Evolutionary conservation across 2,329 filamentous ascomycete genomes (phyloP).

Genomic region (Pseudogymnoascus verrucosus): DNA sequence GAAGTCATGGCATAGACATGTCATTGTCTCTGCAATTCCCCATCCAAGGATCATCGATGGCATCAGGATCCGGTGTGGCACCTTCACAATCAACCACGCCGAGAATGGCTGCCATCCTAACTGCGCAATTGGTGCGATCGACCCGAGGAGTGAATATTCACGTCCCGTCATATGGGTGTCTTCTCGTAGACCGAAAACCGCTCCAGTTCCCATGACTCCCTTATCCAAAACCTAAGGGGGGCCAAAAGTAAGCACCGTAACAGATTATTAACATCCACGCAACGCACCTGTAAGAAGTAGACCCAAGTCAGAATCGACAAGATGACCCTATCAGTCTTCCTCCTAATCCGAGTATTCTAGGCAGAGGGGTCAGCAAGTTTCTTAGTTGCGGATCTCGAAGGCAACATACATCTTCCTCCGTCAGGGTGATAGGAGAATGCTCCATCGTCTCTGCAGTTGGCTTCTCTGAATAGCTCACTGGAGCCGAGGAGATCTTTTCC

Average conservation of each 20-base stretch:
- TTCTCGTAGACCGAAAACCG: constrained; percentile 41
- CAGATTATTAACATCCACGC: constrained; percentile 24
- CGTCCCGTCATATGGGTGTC: constrained; percentile 40
- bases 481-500: neutral
- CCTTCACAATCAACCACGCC: constrained; percentile 43
- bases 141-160: constrained; percentile 52
- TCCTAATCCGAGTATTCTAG: constrained; percentile 13
- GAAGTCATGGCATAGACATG: constrained; percentile 28
- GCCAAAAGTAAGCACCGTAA: constrained; percentile 23
- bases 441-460: constrained; percentile 1
- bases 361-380: neutral
- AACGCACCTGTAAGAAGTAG: constrained; percentile 50
- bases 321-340: constrained; percentile 40
- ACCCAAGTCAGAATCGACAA: constrained; percentile 44
- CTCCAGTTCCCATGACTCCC: constrained; percentile 24
- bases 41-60: constrained; percentile 44
- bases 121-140: constrained; percentile 53
- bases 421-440: constrained; percentile 3
- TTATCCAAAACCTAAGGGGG: constrained; percentile 13
- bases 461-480: neutral
- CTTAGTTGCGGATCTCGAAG: neutral
- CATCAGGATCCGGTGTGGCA: constrained; percentile 48
- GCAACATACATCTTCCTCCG: constrained; percentile 10
- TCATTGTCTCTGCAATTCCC: constrained; percentile 38
- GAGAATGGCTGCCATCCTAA: constrained; percentile 49